A percentile compares a stretch with the other conserved stretches of the same genome.
Conservation (phyloP, 2,329 filamentous ascomycete genomes). For the Alternaria gaisen region DNA sequence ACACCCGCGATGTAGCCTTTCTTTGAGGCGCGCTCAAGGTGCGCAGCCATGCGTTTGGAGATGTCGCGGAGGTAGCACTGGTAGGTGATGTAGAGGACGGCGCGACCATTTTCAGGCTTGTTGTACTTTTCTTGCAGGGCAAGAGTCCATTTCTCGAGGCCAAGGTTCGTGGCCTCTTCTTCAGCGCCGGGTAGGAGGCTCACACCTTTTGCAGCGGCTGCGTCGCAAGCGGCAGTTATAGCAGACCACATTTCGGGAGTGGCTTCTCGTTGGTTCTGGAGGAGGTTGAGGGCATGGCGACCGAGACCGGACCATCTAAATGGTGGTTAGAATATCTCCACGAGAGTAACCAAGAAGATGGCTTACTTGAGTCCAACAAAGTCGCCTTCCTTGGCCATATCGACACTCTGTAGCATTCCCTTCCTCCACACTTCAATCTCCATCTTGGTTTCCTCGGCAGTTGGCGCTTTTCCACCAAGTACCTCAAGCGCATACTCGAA, state of each 20-base stretch:
- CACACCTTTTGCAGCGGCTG: slow-evolving; percentile 74
- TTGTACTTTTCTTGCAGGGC: slow-evolving; percentile 82
- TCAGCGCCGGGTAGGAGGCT: slow-evolving; percentile 86
- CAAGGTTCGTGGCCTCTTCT: slow-evolving; percentile 78
- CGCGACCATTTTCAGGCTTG: slow-evolving; percentile 59
- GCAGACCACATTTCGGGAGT: slow-evolving; percentile 71
- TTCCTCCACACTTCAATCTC: slow-evolving; percentile 77
- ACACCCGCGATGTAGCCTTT: slow-evolving; percentile 63
- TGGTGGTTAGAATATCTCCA: slow-evolving; percentile 23
- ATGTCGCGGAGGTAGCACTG: slow-evolving; percentile 65
- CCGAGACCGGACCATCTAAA: slow-evolving; percentile 82
- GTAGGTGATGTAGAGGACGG: slow-evolving; percentile 76
- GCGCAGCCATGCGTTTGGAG: slow-evolving; percentile 53
- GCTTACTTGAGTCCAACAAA: slow-evolving; percentile 63
- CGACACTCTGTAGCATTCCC: slow-evolving; percentile 78
- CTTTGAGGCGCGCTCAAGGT: slow-evolving; percentile 57
- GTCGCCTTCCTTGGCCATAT: slow-evolving; percentile 60
- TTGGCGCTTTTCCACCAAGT: slow-evolving; percentile 68
- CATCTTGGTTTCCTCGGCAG: slow-evolving; percentile 61
- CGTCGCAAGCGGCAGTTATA: slow-evolving; percentile 77
- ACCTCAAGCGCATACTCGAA: slow-evolving; percentile 86
- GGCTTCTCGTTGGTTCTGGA: slow-evolving; percentile 70
- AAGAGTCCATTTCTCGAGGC: slow-evolving; percentile 83
- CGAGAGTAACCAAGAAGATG: slow-evolving; percentile 15
- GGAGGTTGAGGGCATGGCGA: slow-evolving; percentile 71